Percentiles rank a stretch among this genome's conserved stretches.
phyloP scores from a whole-genome alignment of 805 yeast species.

The Candida mattraensis region DNA sequence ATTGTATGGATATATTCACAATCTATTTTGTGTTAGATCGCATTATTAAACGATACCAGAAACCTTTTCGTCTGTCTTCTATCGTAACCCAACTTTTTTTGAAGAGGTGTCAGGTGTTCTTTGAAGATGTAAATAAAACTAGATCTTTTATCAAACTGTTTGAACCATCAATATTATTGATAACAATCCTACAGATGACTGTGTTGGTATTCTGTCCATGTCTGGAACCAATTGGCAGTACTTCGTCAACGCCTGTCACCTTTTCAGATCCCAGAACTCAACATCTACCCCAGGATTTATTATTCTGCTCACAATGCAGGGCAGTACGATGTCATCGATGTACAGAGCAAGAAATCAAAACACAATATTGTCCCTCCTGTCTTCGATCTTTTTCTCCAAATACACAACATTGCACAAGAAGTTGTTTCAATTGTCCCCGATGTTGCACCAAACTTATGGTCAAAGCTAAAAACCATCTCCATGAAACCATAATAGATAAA shows the following conservation, averaged over 20 bases:
- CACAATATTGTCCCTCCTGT: slow-evolving; percentile 33
- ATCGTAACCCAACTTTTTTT: too few relatives aligned
- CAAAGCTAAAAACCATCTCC: slow-evolving; percentile 15
- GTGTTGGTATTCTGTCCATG: slow-evolving; percentile 18
- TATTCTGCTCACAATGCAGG: slow-evolving; percentile 31
- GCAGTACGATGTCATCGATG: slow-evolving; percentile 31
- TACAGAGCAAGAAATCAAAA: slow-evolving; percentile 18
- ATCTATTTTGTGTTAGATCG: too few relatives aligned
- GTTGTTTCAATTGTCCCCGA: slow-evolving; percentile 37
- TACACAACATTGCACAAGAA: slow-evolving; percentile 25
- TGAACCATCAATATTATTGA: too few relatives aligned
- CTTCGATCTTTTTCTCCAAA: slow-evolving; percentile 8
- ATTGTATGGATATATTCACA: too few relatives aligned
- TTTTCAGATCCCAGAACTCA: slow-evolving; percentile 20
- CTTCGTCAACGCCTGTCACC: slow-evolving; percentile 9
- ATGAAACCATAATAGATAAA: slow-evolving; percentile 7
- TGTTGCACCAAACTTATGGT: slow-evolving; percentile 26
- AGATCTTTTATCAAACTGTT: too few relatives aligned
- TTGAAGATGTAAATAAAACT: too few relatives aligned
- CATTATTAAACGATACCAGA: too few relatives aligned
- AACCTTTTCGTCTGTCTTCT: too few relatives aligned
- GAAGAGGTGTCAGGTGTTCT: too few relatives aligned
- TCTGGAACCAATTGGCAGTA: slow-evolving; percentile 8
- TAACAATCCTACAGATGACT: too few relatives aligned
- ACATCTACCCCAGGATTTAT: slow-evolving; percentile 18